Evolutionary conservation across 371 early-diverging fungal genomes (phyloP).

Genomic region (Mortierella sp.): DNA sequence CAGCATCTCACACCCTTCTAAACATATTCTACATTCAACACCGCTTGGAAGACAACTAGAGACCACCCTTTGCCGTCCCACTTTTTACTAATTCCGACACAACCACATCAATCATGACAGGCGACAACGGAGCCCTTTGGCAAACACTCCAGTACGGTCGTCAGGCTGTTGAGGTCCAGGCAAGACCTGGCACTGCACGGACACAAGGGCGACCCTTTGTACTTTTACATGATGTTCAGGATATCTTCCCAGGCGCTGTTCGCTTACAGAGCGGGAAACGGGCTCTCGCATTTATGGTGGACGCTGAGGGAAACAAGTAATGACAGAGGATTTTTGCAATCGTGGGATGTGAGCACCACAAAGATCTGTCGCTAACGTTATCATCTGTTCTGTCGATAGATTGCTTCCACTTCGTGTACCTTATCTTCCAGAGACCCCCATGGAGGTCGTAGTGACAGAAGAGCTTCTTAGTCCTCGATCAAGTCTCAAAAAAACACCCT

Average conservation of each 20-base stretch:
- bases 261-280: conserved; percentile 19
- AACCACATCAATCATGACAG: neutral
- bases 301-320: conserved; percentile 20
- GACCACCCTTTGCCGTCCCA: too few relatives aligned
- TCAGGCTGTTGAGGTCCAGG: conserved; percentile 6
- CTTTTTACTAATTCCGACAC: too few relatives aligned
- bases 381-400: too few relatives aligned
- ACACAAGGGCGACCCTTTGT: conserved; percentile 18
- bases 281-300: conserved; percentile 17
- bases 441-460: neutral
- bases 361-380: too few relatives aligned
- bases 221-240: conserved; percentile 20
- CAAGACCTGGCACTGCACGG: conserved; percentile 9
- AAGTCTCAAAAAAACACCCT: too few relatives aligned
- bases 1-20: too few relatives aligned
- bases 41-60: too few relatives aligned
- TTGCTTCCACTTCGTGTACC: conserved; percentile 10
- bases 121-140: conserved; percentile 3
- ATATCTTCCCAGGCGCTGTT: conserved; percentile 16
- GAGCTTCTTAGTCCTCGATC: neutral
- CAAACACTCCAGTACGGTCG: conserved; percentile 5
- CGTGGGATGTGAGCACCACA: too few relatives aligned
- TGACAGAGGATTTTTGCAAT: too few relatives aligned
- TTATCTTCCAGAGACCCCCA: neutral
- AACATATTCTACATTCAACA: too few relatives aligned